Conservation (phyloP, 2,329 filamentous ascomycete genomes). For the Colletotrichum truncatum region DNA sequence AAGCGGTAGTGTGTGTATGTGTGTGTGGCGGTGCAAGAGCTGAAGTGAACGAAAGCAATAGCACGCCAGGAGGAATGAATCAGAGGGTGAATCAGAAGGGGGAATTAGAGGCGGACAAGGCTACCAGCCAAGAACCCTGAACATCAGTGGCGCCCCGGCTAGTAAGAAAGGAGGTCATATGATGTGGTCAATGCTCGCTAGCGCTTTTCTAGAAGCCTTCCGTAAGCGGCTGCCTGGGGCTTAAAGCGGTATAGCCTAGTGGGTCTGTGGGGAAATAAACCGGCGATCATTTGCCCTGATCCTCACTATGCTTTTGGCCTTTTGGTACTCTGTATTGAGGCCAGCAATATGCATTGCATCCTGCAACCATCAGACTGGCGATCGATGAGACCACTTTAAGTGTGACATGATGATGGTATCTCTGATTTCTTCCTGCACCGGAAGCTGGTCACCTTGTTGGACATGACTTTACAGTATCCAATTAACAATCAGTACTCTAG, state of each 20-base stretch:
- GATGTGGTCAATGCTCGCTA: background rate
- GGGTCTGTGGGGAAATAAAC: constrained; percentile 3
- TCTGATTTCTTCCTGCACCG: no score
- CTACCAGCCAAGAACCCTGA: no score
- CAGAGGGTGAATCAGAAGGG: no score
- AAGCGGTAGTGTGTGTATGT: no score
- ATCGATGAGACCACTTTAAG: no score
- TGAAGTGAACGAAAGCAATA: background rate
- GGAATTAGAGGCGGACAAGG: no score
- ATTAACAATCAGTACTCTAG: no score
- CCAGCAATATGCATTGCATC: background rate
- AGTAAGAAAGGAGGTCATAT: background rate
- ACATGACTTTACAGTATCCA: no score
- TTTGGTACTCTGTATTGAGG: background rate
- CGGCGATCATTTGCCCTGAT: constrained; percentile 5
- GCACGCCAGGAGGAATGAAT: background rate
- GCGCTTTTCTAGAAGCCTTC: constrained; percentile 27
- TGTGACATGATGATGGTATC: no score
- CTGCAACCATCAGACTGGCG: background rate
- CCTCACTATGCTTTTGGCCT: background rate
- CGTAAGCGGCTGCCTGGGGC: constrained; percentile 12
- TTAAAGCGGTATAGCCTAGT: background rate
- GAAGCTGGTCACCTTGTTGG: no score
- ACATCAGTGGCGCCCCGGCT: background rate
- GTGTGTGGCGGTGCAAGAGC: background rate